Conservation (phyloP, 805 yeast species). For the Tetrapisispora pingtungensis region DNA sequence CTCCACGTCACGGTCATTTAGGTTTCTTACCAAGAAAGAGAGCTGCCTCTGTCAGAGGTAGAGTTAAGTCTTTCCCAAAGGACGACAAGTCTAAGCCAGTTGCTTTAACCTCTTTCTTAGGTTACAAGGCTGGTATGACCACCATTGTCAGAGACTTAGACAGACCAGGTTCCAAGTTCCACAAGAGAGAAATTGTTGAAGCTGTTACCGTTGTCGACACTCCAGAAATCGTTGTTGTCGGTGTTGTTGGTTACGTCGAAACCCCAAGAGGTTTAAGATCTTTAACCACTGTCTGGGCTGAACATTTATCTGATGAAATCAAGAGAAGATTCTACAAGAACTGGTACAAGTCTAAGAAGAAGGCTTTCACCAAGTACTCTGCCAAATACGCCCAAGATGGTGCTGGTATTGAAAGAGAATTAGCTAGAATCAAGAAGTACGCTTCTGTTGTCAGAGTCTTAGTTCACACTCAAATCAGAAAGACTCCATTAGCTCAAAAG, state of each 20-base stretch:
- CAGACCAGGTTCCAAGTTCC: slow-evolving; percentile 99
- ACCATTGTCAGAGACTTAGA: slow-evolving; percentile 99
- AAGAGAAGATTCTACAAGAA: slow-evolving; percentile 99
- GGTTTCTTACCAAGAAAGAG: slow-evolving; percentile 99
- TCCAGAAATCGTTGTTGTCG: slow-evolving; percentile 97
- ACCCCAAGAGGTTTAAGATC: slow-evolving; percentile 99
- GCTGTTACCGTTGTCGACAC: slow-evolving; percentile 99
- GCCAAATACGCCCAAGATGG: slow-evolving; percentile 92
- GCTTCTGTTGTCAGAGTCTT: slow-evolving; percentile 97
- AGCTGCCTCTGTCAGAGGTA: slow-evolving; percentile 96
- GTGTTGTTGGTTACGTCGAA: slow-evolving; percentile 99
- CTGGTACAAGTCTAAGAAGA: slow-evolving; percentile 99
- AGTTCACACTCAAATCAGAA: slow-evolving; percentile 98
- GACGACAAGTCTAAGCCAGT: slow-evolving; percentile 97
- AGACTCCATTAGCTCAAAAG: slow-evolving; percentile 98
- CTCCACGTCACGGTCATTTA: slow-evolving; percentile 99
- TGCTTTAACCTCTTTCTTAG: slow-evolving; percentile 98
- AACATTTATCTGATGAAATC: slow-evolving; percentile 97
- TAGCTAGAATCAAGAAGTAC: slow-evolving; percentile 98
- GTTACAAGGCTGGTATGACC: slow-evolving; percentile 99
- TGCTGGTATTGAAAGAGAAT: slow-evolving; percentile 83
- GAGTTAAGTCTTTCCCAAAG: slow-evolving; percentile 98
- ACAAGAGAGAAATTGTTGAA: slow-evolving; percentile 99
- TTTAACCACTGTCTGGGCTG: slow-evolving; percentile 99
- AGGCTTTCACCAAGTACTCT: slow-evolving; percentile 99